A percentile compares a stretch with the other conserved stretches of the same genome.
Conservation (phyloP, 208 protist genomes). For the Wallacemonas sp. region DNA sequence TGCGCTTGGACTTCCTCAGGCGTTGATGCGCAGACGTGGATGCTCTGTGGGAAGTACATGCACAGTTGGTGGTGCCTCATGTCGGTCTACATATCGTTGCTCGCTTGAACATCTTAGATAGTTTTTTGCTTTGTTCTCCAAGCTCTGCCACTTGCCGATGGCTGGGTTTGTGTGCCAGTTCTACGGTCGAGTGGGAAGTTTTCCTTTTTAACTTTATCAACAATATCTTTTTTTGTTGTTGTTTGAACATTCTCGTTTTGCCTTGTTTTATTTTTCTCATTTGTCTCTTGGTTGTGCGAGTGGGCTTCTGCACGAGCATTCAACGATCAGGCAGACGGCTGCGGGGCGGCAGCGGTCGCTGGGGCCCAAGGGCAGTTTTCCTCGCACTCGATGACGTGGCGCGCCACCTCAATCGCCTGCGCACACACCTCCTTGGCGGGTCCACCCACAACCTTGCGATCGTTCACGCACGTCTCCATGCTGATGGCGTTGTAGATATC, state of each 20-base stretch:
- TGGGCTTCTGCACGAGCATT: no score
- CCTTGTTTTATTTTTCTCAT: not conserved
- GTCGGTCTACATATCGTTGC: not conserved
- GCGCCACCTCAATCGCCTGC: conserved; percentile 22
- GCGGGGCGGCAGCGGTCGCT: not conserved
- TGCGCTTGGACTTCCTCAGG: no score
- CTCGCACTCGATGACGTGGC: conserved; percentile 12
- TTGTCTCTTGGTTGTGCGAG: no score
- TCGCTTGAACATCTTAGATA: not conserved
- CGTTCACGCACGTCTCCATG: conserved; percentile 37
- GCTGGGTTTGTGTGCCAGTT: not conserved
- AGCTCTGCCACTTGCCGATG: not conserved
- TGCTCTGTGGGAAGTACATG: no score
- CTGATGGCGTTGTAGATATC: conserved; percentile 37
- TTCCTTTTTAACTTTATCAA: no score
- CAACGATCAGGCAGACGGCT: not conserved
- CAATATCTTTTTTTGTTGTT: not conserved
- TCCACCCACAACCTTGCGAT: conserved; percentile 32
- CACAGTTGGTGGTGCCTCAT: no score
- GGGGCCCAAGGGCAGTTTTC: not conserved
- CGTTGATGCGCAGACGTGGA: no score
- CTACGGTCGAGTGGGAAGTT: no score
- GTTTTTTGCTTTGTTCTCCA: not conserved
- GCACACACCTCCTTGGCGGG: conserved; percentile 27
- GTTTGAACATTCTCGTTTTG: not conserved